A percentile compares a stretch with the other conserved stretches of the same genome.
Evolutionary conservation across 2,329 filamentous ascomycete genomes (phyloP).

Genomic region (Drechslerella coelobrocha): DNA sequence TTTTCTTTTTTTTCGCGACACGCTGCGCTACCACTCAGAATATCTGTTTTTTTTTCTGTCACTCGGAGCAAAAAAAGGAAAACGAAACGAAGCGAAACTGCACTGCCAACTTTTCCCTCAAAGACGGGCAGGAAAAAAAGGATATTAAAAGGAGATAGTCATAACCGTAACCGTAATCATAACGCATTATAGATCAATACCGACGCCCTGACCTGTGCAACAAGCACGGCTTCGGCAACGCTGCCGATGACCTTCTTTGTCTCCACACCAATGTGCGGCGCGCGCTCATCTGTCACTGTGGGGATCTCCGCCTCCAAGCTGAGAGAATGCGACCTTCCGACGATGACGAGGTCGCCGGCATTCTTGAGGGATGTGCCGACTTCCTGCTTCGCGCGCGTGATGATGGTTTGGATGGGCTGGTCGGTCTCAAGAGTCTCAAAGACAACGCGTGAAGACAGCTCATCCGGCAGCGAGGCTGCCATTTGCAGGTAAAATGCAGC

Average conservation of each 20-base stretch:
- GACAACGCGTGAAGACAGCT: conserved; percentile 65
- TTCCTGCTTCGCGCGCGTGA: conserved; percentile 63
- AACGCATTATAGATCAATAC: conserved; percentile 39
- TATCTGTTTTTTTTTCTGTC: too few species aligned
- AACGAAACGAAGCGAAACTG: not conserved
- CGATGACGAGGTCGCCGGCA: conserved; percentile 73
- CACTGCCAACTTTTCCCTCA: not conserved
- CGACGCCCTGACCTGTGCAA: conserved; percentile 44
- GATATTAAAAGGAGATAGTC: conserved; percentile 6
- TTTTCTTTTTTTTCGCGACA: too few species aligned
- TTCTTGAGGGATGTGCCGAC: conserved; percentile 69
- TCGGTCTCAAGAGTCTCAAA: conserved; percentile 60
- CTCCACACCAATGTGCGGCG: conserved; percentile 57
- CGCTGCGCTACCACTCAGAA: too few species aligned
- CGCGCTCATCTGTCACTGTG: conserved; percentile 51
- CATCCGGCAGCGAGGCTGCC: conserved; percentile 64
- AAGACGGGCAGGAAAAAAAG: not conserved
- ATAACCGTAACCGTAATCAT: conserved; percentile 15
- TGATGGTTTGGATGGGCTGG: conserved; percentile 53
- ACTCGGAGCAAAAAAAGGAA: not conserved
- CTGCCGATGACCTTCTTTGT: conserved; percentile 66
- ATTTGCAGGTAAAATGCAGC: conserved; percentile 66
- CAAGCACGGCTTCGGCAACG: conserved; percentile 63
- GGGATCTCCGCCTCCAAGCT: conserved; percentile 42
- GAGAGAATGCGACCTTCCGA: conserved; percentile 67